Percentiles rank a stretch among this genome's conserved stretches.
These are phyloP conservation scores for Colletotrichum lini DNA, from an alignment of 2,329 filamentous ascomycete species.

Conservation along the genomic window DNA sequence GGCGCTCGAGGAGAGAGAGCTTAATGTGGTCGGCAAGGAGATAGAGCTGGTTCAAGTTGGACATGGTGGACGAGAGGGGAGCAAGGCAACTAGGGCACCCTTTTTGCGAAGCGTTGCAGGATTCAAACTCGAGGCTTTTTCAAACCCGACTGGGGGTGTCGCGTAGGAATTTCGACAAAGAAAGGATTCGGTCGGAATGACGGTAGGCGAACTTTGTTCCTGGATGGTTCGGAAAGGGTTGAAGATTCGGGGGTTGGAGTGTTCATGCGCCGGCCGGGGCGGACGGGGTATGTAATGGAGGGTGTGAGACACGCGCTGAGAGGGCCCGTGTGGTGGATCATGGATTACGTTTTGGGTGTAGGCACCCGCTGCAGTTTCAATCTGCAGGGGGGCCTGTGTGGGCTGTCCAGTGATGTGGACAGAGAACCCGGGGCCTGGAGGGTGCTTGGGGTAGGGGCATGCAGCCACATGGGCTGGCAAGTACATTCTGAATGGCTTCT, in stretches of 20 bases:
- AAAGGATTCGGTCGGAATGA: neutral
- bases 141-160: neutral
- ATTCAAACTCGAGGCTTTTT: neutral
- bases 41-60: constrained; percentile 82
- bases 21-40: constrained; percentile 98
- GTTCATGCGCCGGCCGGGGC: constrained; percentile 35
- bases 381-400: constrained; percentile 19
- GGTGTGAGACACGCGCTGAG: constrained; percentile 35
- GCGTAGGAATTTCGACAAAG: neutral
- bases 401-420: neutral
- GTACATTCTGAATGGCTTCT: no score
- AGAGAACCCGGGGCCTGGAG: neutral
- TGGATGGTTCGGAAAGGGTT: constrained; percentile 23
- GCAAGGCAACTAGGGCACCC: neutral
- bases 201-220: constrained; percentile 13
- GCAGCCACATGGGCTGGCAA: no score
- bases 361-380: constrained; percentile 20
- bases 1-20: constrained; percentile 91
- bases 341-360: constrained; percentile 24
- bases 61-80: constrained; percentile 56
- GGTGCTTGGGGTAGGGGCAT: constrained; percentile 22
- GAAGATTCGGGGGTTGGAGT: constrained; percentile 35
- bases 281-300: neutral
- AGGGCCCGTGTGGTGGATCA: constrained; percentile 26
- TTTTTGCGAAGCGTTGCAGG: neutral